A percentile compares a stretch with the other conserved stretches of the same genome.
Evolutionary conservation across 1,284 basidiomycete species (phyloP).

Genomic region (Rhodotorula sp.): DNA sequence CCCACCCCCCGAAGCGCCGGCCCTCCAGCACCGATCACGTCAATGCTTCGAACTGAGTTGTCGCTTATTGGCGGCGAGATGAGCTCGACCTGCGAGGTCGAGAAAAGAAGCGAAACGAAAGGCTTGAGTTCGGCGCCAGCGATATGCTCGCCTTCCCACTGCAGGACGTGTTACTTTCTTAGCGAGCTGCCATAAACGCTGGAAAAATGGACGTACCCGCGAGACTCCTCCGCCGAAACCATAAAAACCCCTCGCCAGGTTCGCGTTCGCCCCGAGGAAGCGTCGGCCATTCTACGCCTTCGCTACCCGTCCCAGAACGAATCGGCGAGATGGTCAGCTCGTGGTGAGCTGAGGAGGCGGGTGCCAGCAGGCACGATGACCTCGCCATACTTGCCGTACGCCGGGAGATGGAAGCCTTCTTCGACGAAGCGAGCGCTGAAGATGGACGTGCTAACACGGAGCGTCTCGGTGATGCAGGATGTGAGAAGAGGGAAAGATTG

Average conservation of each 20-base stretch:
- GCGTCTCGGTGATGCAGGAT: slow-evolving; percentile 49
- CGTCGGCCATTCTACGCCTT: slow-evolving; percentile 33
- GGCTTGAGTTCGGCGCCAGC: slow-evolving; percentile 37
- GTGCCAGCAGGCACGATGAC: slow-evolving; percentile 12
- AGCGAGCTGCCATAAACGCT: no score
- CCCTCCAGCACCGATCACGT: neutral
- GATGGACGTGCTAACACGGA: slow-evolving; percentile 47
- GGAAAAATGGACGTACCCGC: slow-evolving; percentile 16
- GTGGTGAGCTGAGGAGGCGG: slow-evolving; percentile 27
- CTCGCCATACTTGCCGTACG: neutral
- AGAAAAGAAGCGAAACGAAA: slow-evolving; percentile 22
- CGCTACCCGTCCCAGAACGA: slow-evolving; percentile 19
- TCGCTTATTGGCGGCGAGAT: neutral
- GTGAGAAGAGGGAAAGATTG: slow-evolving; percentile 43
- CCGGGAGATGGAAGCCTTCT: slow-evolving; percentile 10
- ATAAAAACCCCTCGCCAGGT: slow-evolving; percentile 17
- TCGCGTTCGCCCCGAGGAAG: slow-evolving; percentile 29
- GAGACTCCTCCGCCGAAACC: slow-evolving; percentile 41
- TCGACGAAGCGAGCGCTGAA: slow-evolving; percentile 48
- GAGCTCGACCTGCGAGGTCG: slow-evolving; percentile 22
- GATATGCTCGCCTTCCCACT: slow-evolving; percentile 40
- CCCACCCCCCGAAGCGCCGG: no score
- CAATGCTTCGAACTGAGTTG: neutral
- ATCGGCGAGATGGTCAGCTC: slow-evolving; percentile 29
- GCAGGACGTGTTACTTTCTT: neutral